Percentiles rank a stretch among this genome's conserved stretches.
phyloP scores from a whole-genome alignment of 768 basidiomycete species.

The Tubosaeta brunneosetosa region DNA sequence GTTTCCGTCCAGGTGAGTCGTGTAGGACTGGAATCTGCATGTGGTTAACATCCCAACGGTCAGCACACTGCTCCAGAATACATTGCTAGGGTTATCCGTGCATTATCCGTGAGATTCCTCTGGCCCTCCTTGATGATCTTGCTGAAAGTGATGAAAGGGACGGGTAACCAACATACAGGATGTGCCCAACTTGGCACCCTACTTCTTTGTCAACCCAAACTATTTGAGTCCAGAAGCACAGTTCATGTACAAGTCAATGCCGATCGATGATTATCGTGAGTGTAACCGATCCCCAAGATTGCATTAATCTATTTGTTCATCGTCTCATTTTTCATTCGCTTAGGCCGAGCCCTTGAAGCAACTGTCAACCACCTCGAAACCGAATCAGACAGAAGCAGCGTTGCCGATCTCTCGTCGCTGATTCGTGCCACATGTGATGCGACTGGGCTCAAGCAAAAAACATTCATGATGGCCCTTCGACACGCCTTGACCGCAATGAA shows the following conservation, averaged over 20 bases:
- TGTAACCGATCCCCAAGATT: background rate
- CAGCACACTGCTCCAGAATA: conserved; percentile 50
- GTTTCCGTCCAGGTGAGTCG: conserved; percentile 54
- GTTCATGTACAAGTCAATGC: conserved; percentile 44
- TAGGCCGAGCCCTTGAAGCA: conserved; percentile 9
- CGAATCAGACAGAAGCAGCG: background rate
- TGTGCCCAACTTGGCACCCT: conserved; percentile 62
- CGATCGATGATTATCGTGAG: conserved; percentile 44
- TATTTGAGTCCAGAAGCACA: conserved; percentile 50
- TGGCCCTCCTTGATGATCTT: background rate
- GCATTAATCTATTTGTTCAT: background rate
- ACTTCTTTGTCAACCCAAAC: conserved; percentile 74
- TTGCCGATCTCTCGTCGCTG: conserved; percentile 30
- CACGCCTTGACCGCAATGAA: conserved; percentile 81
- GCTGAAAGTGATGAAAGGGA: conserved; percentile 39
- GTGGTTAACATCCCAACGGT: conserved; percentile 24
- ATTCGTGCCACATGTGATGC: conserved; percentile 44
- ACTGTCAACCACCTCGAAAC: conserved; percentile 3
- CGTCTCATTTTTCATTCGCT: background rate
- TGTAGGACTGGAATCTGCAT: background rate
- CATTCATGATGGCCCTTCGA: conserved; percentile 69
- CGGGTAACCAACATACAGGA: conserved; percentile 69
- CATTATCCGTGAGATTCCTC: conserved; percentile 46
- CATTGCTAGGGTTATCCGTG: conserved; percentile 58
- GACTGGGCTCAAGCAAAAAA: conserved; percentile 39